Base-by-base conservation (phyloP, 1,284 basidiomycete genomes). In the Cutaneotrichosporon spelunceum region DNA sequence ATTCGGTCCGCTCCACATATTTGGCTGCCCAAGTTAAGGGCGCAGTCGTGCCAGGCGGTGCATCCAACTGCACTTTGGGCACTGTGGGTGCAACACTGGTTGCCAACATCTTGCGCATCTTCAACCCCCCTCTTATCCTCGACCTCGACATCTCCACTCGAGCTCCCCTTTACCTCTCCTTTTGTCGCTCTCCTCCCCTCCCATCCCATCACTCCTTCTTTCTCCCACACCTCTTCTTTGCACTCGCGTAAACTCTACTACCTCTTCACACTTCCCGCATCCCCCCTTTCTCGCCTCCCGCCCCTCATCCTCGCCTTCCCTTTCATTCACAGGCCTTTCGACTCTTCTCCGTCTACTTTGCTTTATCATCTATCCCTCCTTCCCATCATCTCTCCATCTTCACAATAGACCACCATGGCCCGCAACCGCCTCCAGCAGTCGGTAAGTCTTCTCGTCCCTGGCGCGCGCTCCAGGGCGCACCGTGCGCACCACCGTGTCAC, bases 351-450 rank as follows among this genome's bases (percentile, higher is more conserved):
- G 30, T n/a, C 54, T 4, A 11, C 53, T 24, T 45, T 27, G 27
- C 29, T 42, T 33, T 33, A 21, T n/a, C 45, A 24, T 26, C 45
- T 9, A 21, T 48, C 59, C 36, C 34, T 21, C 49, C 48, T 26
- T 45, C 45, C 36, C 45, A 30, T 50, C 10, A 13, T 50, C 16
- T 53, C 24, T 45, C 39, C 53, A 19, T 24, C 33, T n/a, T 19
- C 26, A 19, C 14, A 39, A 21, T 34, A 39, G 14, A 19, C 29
- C 53, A 60, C n/a, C 48, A 66, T 66, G 64, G 64, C 64, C 33
- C 64, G 64, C n/a, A 62, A 66, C 44, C 56, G 64, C 23, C 61
- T 66, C 36, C 56, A 61, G 57, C 53, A 63, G 56, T 53, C 60
- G 9, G 63, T 65, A 27, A 53, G 63, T 65, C 21, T 10, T 30